These are phyloP conservation scores for Paecilomyces fulvus DNA, from an alignment of 2,329 filamentous ascomycete genomes.

Conservation along the genomic window DNA sequence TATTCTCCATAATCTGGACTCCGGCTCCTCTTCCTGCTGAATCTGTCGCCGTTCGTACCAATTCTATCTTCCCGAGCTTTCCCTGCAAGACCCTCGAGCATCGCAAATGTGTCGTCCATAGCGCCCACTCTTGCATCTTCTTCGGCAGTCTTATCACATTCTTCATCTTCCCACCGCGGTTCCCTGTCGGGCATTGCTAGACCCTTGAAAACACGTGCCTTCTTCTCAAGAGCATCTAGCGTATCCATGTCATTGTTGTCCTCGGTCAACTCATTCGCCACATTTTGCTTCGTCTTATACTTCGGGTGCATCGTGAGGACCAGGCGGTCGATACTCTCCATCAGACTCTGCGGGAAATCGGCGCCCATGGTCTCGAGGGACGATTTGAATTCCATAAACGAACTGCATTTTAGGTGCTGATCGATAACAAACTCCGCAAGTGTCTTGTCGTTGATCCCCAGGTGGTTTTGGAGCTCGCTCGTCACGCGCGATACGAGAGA, in stretches of 20 bases:
- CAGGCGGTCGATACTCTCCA: conserved; percentile 85
- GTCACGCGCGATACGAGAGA: conserved; percentile 93
- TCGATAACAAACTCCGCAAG: conserved; percentile 94
- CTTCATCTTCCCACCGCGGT: conserved; percentile 45
- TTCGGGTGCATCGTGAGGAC: conserved; percentile 86
- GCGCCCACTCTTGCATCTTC: conserved; percentile 49
- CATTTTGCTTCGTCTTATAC: conserved; percentile 54
- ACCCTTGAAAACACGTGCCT: conserved; percentile 82
- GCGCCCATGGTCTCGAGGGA: conserved; percentile 68
- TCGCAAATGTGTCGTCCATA: conserved; percentile 86
- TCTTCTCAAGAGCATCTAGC: conserved; percentile 52
- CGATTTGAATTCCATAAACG: conserved; percentile 64
- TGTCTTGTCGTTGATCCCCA: conserved; percentile 87
- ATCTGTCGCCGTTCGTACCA: conserved; percentile 25
- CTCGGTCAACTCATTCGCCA: conserved; percentile 26
- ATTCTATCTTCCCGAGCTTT: conserved; percentile 44
- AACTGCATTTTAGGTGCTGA: conserved; percentile 68
- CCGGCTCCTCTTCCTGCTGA: conserved; percentile 46
- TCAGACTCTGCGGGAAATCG: conserved; percentile 74
- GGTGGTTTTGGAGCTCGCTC: conserved; percentile 86
- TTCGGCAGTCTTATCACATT: conserved; percentile 22
- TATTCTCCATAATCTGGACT: conserved; percentile 45
- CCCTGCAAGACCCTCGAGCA: conserved; percentile 76
- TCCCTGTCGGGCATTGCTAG: conserved; percentile 77
- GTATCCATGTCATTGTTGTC: conserved; percentile 37